Percentiles rank a stretch among this genome's conserved stretches.
Conservation (phyloP, 108 stramenopile species). For the Cyclotella atomus region DNA sequence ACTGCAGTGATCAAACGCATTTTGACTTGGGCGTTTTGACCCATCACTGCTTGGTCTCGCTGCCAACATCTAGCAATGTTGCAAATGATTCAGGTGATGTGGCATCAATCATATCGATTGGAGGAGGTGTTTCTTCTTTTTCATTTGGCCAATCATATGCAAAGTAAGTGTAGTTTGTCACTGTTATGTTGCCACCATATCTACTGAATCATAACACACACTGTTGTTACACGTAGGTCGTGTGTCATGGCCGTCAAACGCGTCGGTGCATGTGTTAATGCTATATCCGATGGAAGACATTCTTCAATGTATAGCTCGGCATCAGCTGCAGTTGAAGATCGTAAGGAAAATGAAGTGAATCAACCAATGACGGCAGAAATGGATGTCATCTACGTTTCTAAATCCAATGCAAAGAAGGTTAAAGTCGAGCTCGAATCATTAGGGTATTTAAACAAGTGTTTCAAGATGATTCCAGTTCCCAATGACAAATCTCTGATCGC, state of each 20-base stretch:
- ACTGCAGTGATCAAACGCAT: neutral
- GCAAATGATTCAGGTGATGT: neutral
- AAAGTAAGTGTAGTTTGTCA: constrained; percentile 39
- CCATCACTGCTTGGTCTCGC: constrained; percentile 54
- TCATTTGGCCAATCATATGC: constrained; percentile 80
- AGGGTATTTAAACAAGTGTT: constrained; percentile 64
- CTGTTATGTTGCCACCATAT: neutral
- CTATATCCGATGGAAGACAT: no score
- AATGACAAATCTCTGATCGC: constrained; percentile 39
- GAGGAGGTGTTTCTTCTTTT: constrained; percentile 82
- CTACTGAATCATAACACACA: neutral
- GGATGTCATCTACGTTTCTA: constrained; percentile 67
- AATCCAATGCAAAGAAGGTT: constrained; percentile 60
- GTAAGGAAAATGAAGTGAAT: neutral
- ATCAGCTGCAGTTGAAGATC: neutral
- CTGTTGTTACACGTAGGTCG: constrained; percentile 14
- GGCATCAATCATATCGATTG: constrained; percentile 45
- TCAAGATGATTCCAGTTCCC: constrained; percentile 63
- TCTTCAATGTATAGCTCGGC: neutral
- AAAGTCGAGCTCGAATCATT: constrained; percentile 54
- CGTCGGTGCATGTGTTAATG: neutral
- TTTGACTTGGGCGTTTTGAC: constrained; percentile 65
- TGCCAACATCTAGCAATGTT: constrained; percentile 7
- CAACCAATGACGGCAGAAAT: constrained; percentile 5
- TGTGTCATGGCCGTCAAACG: constrained; percentile 6